Base-by-base conservation (phyloP, 805 yeast genomes). In the Kuraishia ogatae region DNA sequence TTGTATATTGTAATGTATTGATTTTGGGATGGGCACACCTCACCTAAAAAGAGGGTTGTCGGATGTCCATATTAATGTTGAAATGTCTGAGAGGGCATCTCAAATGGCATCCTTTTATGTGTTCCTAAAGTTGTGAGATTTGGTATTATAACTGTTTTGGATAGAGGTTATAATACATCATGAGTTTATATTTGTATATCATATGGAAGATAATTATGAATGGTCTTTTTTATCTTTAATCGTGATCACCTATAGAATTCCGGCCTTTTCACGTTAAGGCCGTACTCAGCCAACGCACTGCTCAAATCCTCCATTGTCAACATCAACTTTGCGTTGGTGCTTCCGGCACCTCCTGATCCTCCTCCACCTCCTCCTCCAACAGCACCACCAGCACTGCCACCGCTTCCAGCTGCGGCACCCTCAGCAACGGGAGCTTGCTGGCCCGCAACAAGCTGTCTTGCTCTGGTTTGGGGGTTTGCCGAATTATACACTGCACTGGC, bases 231-330 rank as follows among this genome's bases (percentile, higher is more conserved):
- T n/a, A n/a, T n/a, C n/a, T n/a, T n/a, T n/a, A n/a, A 35, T 15
- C 17, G 43, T 3, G 17, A 10, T 63, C 70, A 93, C 61, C 97
- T 84, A 71, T 94, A 94, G 69, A 92, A 94, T 61, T 91, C 98
- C 0, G 99, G 98, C 63, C 97, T 80, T 59, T 85, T 81, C 3
- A 94, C 83, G 64, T 94, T 92, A 61, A 94, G 59, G 1, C 75
- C 75, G 65, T 94, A 94, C 66, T 94, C 99, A 50, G 90, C 82
- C 58, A 96, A 75, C 1, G 98, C 98, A 66, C 90, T 87, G 62
- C 96, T 85, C 64, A 94, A 76, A 66, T 94, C 98, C 59, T 91
- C 96, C 82, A 91, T 89, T 0, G 97, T 92, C 57, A 94, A 78
- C 4, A 91, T 93, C 47, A 90, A 86, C 66, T 90, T 92, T 52